Evolutionary conservation across 129 eudicot genomes (phyloP).

Genomic region (Sambucus nigra): DNA sequence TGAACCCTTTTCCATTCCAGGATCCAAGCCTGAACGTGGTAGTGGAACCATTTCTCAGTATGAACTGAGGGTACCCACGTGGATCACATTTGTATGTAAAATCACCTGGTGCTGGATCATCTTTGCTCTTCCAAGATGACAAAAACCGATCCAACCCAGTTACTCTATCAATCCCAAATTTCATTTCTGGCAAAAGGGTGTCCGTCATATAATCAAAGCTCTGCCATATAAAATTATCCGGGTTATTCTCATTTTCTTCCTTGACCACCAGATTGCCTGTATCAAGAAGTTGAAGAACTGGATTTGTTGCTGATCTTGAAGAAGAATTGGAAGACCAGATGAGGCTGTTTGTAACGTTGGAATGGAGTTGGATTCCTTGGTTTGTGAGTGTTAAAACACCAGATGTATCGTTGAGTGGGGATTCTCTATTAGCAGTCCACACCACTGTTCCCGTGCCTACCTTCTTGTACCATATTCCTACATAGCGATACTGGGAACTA

Average conservation of each 20-base stretch:
- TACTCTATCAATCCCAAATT: conserved; percentile 14
- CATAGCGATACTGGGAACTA: background rate
- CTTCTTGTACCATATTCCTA: conserved; percentile 13
- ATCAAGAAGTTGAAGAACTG: conserved; percentile 22
- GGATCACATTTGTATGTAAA: conserved; percentile 21
- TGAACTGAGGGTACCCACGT: conserved; percentile 20
- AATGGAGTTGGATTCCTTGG: background rate
- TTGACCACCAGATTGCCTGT: conserved; percentile 30
- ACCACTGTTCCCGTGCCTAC: conserved; percentile 1
- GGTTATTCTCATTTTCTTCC: background rate
- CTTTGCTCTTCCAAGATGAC: conserved; percentile 27
- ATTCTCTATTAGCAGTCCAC: conserved; percentile 14
- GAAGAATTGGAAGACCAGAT: conserved; percentile 15
- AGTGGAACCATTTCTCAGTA: conserved; percentile 11
- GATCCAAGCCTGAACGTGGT: conserved; percentile 22
- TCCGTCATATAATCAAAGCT: conserved; percentile 45
- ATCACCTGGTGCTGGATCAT: conserved; percentile 33
- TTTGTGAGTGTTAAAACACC: background rate
- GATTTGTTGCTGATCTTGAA: background rate
- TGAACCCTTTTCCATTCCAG: conserved; percentile 26
- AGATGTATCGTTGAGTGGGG: conserved; percentile 3
- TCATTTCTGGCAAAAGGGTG: conserved; percentile 34
- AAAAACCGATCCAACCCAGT: conserved; percentile 18
- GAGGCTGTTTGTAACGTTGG: background rate
- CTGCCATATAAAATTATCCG: conserved; percentile 29